phyloP scores from a whole-genome alignment of 2,329 filamentous ascomycete genomes.

The Colletotrichum lini region DNA sequence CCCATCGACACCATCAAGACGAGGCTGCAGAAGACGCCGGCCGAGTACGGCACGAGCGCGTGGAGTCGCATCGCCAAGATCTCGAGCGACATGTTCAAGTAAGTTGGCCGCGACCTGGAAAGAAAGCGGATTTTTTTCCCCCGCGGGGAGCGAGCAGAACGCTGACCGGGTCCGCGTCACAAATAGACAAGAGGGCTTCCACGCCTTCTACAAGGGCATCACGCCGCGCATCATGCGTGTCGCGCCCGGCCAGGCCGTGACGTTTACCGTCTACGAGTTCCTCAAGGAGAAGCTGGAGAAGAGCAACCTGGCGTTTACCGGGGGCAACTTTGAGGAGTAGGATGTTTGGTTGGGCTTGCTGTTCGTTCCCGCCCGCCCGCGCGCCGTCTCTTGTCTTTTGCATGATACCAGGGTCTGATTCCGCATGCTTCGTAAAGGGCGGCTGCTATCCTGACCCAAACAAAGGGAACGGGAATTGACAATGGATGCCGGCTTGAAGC shows the following conservation, averaged over 20 bases:
- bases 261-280: slow-evolving; percentile 84
- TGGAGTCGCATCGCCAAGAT: slow-evolving; percentile 84
- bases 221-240: slow-evolving; percentile 98
- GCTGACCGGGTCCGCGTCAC: slow-evolving; percentile 8
- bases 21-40: slow-evolving; percentile 89
- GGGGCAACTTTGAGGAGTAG: slow-evolving; percentile 78
- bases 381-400: slow-evolving; percentile 8
- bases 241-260: slow-evolving; percentile 90
- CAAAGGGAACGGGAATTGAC: background rate
- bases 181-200: slow-evolving; percentile 86
- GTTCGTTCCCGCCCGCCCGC: background rate
- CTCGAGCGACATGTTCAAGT: slow-evolving; percentile 87
- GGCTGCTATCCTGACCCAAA: background rate
- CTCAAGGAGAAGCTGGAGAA: slow-evolving; percentile 80
- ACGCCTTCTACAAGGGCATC: slow-evolving; percentile 99
- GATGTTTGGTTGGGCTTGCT: background rate
- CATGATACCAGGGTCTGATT: slow-evolving; percentile 21
- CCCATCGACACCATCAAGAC: slow-evolving; percentile 99
- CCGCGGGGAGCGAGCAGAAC: too few relatives aligned
- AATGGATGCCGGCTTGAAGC: background rate
- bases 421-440: background rate
- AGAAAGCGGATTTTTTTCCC: too few relatives aligned
- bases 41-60: slow-evolving; percentile 84
- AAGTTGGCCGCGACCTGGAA: slow-evolving; percentile 47
- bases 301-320: slow-evolving; percentile 72